Evolutionary conservation across 306 rosid species (phyloP), one percentile per base, ranked within the genome.

Genomic region (Prunus mongolica): DNA sequence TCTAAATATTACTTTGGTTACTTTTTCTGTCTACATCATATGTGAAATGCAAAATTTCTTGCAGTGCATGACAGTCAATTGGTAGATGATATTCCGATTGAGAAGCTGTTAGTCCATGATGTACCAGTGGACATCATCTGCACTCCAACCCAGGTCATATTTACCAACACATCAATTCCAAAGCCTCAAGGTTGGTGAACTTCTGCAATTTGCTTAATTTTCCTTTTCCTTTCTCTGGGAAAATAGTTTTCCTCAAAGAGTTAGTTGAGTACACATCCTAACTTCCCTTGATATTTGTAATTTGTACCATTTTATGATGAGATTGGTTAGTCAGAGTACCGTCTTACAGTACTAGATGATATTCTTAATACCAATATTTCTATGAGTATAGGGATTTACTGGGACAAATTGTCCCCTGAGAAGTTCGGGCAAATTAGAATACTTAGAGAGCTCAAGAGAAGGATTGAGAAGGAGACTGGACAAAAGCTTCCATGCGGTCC

Each of bases 361-460:
- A 16, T 4, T 63, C 32, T 30, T 18, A 22, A 46, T 63, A 49
- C 13, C 6, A 5, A 15, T 24, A 45, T 32, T 28, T 50, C 0
- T 74, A 38, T 65, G 65, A 62, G 30, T 66, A 20, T 71, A 93
- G 98, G 98, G 73, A 93, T 93, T 74, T 93, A 91, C 82, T 93
- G 98, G 98, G 97, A 93, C 72, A 90, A 89, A 80, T 72, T 93
- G 81, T 93, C 98, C 78, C 97, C 96, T 44, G 97, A 90, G 84
- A 93, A 93, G 86, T 81, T 93, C 41, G 89, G 90, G 38, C 96
- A 91, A 87, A 84, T 93, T 49, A 89, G 84, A 63, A 78, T 93
- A 80, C 96, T 93, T 3, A 79, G 96, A 84, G 94, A 93, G 80
- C 96, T 93, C 67, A 91, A 91, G 86, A 85, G 74, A 61, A 82